Percentiles rank a stretch among this genome's conserved stretches.
phyloP scores from a whole-genome alignment of 2,329 filamentous ascomycete species.

The Microdochium bolleyi region DNA sequence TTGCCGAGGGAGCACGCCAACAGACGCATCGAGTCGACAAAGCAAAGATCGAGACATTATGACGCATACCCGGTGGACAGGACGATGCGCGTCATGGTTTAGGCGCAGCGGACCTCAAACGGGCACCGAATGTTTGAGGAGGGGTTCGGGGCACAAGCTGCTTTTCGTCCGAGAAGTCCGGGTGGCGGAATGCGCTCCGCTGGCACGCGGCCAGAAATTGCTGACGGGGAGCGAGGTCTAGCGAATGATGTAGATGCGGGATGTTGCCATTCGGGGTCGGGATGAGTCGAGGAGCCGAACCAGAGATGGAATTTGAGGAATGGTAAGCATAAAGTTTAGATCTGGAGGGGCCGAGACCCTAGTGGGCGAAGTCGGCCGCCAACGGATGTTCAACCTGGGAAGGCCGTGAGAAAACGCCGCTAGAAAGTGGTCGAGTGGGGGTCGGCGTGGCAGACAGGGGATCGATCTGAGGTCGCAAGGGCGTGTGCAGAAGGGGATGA shows the following conservation, averaged over 20 bases:
- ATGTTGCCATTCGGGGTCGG: background rate
- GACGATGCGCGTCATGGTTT: slow-evolving; percentile 65
- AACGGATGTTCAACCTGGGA: background rate
- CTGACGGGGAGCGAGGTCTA: background rate
- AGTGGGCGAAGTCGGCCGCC: background rate
- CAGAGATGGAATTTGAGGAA: background rate
- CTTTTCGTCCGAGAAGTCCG: too few species aligned
- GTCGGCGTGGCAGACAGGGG: too few species aligned
- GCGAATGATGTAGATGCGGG: background rate
- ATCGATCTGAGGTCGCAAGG: too few species aligned
- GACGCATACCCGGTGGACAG: slow-evolving; percentile 72
- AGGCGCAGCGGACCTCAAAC: background rate
- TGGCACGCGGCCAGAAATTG: background rate
- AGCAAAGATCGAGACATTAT: background rate
- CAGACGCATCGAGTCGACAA: background rate
- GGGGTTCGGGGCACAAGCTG: too few species aligned
- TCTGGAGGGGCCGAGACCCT: background rate
- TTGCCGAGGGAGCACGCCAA: slow-evolving; percentile 1
- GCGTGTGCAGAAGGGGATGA: too few species aligned
- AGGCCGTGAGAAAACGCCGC: too few species aligned
- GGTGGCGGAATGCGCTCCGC: too few species aligned
- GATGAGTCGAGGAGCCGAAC: background rate
- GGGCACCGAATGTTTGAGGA: too few species aligned
- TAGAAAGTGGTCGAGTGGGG: too few species aligned
- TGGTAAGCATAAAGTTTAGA: background rate